Base-by-base conservation (phyloP, 1,284 basidiomycete genomes). In the Wallemia ichthyophaga region DNA sequence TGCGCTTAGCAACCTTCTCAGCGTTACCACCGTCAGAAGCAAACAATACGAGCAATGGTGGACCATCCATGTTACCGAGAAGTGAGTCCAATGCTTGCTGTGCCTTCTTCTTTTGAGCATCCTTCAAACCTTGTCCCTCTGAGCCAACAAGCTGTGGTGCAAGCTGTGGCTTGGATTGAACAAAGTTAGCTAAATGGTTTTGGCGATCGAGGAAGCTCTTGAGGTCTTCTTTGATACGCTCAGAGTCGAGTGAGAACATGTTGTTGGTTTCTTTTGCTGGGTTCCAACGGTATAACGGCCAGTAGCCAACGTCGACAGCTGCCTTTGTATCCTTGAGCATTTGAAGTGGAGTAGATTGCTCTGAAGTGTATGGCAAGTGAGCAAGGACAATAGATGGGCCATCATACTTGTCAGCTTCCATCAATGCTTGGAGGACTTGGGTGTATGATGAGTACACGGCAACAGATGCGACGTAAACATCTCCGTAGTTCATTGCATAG, bases 221-320 rank as follows among this genome's bases (percentile, higher is more conserved):
- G n/a, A 98, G 75, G 65, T 94, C 91, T 65, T 86, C 83, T 75
- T 95, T 96, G 71, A 99, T 78, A 28, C 82, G 77, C 62, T 92
- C 86, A 1, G 87, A 89, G 71, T 98, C 94, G 61, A 99, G 80
- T 11, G 77, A 76, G 75, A 98, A 98, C 32, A 71, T 70, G 65
- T 89, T 85, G 66, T 80, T 75, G 25, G 71, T 71, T 66, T 86
- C 85, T 66, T 83, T 82, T 63, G 76, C 76, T 0, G 92, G 92
- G 71, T 98, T 82, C 92, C 92, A 99, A 62, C 94, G 79, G 76
- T 95, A 99, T 58, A 98, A 75, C 0, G 94, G 92, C 92, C 94
- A 98, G 72, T 92, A 94, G 3, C 91, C 92, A 21, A 86, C 79
- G 66, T 95, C 89, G 57, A 98, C 85, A 5, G 91, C 92, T 54